Evolutionary conservation across 2,329 filamentous ascomycete species (phyloP), one percentile per base, ranked within the genome.

Genomic region (Metarhizium guizhouense): DNA sequence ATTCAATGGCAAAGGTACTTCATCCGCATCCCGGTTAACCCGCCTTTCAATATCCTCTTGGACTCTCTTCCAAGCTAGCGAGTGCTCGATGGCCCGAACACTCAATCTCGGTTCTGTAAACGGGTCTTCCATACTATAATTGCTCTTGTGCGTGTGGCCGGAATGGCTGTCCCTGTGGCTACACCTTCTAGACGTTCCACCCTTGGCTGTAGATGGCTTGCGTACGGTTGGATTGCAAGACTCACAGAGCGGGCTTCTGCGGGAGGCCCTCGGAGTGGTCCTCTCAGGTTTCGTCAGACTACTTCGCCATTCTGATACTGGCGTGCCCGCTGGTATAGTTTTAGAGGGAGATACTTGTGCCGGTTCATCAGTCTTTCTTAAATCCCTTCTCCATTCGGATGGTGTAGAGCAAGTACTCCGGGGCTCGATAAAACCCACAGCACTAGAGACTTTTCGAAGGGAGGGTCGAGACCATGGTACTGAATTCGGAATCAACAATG

Each of bases 61-160:
- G 6, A 51, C 60, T 8, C 58, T 60, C 43, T 59, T 61, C 30
- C 56, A 61, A 20, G 64, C 62, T n/a, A 68, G 58, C 3, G 62
- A 65, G 11, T 63, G 57, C 55, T 68, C 67, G 40, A 68, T 56
- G 36, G 67, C 61, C 51, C 62, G 63, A 20, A 68, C 54, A 52
- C 61, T 65, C 47, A 67, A 47, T 36, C 60, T 59, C 30, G 65
- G 57, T 34, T 58, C 57, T 10, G 57, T 56, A 32, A 52, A 53
- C 14, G 48, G 48, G 42, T 57, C 38, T n/a, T 49, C 57, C 10
- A 54, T 20, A 34, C 47, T 34, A 20, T 51, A 47, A 25, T 13
- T 58, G 51, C 20, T 43, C 18, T 2, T 54, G 45, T 2, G 49
- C 50, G 43, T 49, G 14, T 55, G 43, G 47, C 58, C 54, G 16